Evolutionary conservation across 495 filamentous ascomycete species (phyloP).

Genomic region (Trichoderma asperelloides): DNA sequence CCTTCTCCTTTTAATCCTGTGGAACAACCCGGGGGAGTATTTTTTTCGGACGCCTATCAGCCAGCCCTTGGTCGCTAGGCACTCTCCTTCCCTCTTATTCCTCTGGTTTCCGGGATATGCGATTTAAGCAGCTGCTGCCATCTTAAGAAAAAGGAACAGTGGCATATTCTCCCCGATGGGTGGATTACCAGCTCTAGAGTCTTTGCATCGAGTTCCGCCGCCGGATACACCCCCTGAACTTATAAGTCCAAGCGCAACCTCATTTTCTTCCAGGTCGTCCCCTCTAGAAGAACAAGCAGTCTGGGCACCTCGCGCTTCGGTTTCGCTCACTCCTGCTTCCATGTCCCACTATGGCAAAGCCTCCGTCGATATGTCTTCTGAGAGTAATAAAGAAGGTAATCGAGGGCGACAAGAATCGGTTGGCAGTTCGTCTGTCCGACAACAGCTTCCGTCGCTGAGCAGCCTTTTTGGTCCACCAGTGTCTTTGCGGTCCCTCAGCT

Average conservation of each 20-base stretch:
- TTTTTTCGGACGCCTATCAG: not conserved
- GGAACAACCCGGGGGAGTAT: not conserved
- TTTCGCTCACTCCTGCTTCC: constrained; percentile 29
- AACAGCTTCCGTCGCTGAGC: constrained; percentile 45
- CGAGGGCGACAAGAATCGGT: constrained; percentile 20
- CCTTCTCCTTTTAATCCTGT: not conserved
- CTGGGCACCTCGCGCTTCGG: constrained; percentile 15
- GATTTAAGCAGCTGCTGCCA: not conserved
- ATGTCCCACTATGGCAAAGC: constrained; percentile 45
- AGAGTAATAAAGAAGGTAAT: constrained; percentile 21
- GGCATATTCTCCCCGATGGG: constrained; percentile 3
- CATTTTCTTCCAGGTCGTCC: constrained; percentile 26
- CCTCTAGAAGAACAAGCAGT: not conserved
- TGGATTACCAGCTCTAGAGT: constrained; percentile 21
- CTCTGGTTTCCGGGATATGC: not conserved
- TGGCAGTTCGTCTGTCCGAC: constrained; percentile 23
- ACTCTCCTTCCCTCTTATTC: not conserved
- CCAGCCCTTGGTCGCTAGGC: not conserved
- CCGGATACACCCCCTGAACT: constrained; percentile 37
- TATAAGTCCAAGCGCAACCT: constrained; percentile 33
- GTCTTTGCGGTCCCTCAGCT: constrained; percentile 29
- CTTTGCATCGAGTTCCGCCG: constrained; percentile 32
- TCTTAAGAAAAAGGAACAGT: not conserved
- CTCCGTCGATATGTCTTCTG: constrained; percentile 32
- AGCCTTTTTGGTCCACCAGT: constrained; percentile 43